Percentiles rank a stretch among this genome's conserved stretches.
phyloP scores from a whole-genome alignment of 2,329 filamentous ascomycete genomes.

The Zymoseptoria tritici region DNA sequence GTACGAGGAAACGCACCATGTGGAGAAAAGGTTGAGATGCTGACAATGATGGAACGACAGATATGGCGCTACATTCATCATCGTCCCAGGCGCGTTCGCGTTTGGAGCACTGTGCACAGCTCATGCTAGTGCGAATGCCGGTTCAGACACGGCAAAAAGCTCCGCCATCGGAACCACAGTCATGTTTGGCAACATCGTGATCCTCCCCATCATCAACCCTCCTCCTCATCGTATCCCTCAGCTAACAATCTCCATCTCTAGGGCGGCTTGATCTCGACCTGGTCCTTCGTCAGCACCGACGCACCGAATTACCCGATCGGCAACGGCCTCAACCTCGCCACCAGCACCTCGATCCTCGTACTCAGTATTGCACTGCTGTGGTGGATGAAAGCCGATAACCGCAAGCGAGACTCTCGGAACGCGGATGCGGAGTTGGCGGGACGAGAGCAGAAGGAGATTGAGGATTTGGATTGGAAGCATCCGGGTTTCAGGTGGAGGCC shows the following conservation, averaged over 20 bases:
- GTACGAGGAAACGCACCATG: slow-evolving; percentile 66
- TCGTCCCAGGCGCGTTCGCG: slow-evolving; percentile 56
- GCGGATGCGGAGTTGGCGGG: slow-evolving; percentile 51
- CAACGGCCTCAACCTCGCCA: slow-evolving; percentile 63
- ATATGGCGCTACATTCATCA: slow-evolving; percentile 51
- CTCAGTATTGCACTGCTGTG: slow-evolving; percentile 42
- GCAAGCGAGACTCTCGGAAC: slow-evolving; percentile 47
- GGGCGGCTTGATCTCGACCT: slow-evolving; percentile 41
- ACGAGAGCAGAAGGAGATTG: slow-evolving; percentile 45
- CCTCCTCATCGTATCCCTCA: too few relatives aligned
- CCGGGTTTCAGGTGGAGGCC: slow-evolving; percentile 57
- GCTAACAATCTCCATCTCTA: too few relatives aligned
- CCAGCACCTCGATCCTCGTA: slow-evolving; percentile 50
- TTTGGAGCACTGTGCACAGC: slow-evolving; percentile 41
- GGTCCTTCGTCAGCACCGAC: slow-evolving; percentile 48
- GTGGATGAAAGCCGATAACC: slow-evolving; percentile 60
- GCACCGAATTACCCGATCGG: slow-evolving; percentile 61
- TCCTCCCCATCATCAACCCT: too few relatives aligned
- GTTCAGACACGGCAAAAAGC: slow-evolving; percentile 61
- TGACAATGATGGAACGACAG: background rate
- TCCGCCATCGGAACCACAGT: slow-evolving; percentile 54
- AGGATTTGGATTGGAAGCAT: slow-evolving; percentile 60
- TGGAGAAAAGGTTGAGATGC: slow-evolving; percentile 32
- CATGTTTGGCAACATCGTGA: slow-evolving; percentile 60
- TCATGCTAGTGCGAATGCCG: slow-evolving; percentile 51